Conservation (phyloP, 306 rosid species). For the Medicago truncatula region MtrunA17r5.0-ANR NC_053042.1:37326001-37326500, state of each 20-base stretch:
- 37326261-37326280: background rate
- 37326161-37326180: too few relatives aligned
- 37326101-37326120: background rate
- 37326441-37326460: conserved; percentile 1
- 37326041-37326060: background rate
- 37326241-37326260: background rate
- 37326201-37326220: background rate
- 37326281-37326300: conserved; percentile 5
- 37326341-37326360: conserved; percentile 15
- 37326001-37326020: too few relatives aligned
- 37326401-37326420: conserved; percentile 30
- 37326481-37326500: conserved; percentile 43
- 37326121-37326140: too few relatives aligned
- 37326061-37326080: background rate
- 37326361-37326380: conserved; percentile 14
- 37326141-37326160: too few relatives aligned
- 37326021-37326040: too few relatives aligned
- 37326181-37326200: background rate
- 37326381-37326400: conserved; percentile 29
- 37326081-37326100: background rate
- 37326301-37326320: conserved; percentile 34
- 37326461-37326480: conserved; percentile 14
- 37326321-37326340: background rate
- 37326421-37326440: conserved; percentile 31
- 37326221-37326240: background rate